Evolutionary conservation across 306 rosid species (phyloP), one percentile per base, ranked within the genome.

Genomic region (Cicer chorassanicum): DNA sequence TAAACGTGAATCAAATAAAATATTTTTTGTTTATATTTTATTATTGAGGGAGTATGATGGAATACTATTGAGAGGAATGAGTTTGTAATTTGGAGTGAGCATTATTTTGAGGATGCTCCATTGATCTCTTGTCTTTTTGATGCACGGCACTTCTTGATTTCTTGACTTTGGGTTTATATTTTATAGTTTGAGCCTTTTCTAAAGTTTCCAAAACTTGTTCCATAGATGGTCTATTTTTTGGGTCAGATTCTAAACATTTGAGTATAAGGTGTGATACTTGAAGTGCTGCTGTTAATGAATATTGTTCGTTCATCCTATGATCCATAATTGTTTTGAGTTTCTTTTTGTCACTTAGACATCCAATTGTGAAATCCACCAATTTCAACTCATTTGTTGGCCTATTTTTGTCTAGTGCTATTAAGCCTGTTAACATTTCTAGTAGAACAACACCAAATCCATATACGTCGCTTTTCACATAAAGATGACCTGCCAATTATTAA

Each of bases 401-500:
- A 36, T 74, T 80, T 5, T 19, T 2, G 86, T 92, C 99, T 2
- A 88, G 15, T 0, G 93, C 98, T 1, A 53, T 74, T 0, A 73
- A 43, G 0, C 99, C 99, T 0, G 97, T 90, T 16, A 94, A 9
- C 18, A 94, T 44, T 67, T 94, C 99, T 6, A 94, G 83, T 29
- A 94, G 83, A 12, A 95, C 98, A 1, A 95, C 96, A 1, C 98
- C 97, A 12, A 95, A 95, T 14, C 99, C 99, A 4, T 82, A 92
- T 18, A 95, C 99, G 14, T 95, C 99, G 6, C 99, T 95, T 40
- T 79, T 95, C 50, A 92, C 76, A 18, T 95, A 90, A 2, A 95
- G 78, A 81, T 92, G 98, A 0, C 98, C 99, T 94, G 86, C 77
- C 18, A 19, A 43, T 54, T 29, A 16, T 44, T 1, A 6, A 54